These are phyloP conservation scores for Gnetum montanum DNA, from an alignment of 75 land plant genomes.

Conservation along the genomic window DNA sequence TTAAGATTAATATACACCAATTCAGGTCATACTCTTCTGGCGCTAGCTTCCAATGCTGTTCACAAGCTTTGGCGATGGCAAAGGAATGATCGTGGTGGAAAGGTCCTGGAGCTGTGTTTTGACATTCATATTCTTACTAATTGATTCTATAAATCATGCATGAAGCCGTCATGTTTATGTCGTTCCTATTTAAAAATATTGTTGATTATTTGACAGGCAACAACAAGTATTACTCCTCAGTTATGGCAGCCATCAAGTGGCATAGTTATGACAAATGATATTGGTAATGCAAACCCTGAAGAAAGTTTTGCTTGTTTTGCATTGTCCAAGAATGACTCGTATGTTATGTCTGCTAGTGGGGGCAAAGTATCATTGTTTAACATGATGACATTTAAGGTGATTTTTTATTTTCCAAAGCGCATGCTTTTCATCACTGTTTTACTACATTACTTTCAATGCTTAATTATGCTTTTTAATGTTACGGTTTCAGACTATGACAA, in stretches of 20 bases:
- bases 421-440: background rate
- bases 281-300: constrained; percentile 22
- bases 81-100: constrained; percentile 47
- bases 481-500: constrained; percentile 55
- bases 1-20: constrained; percentile 66
- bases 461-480: constrained; percentile 1
- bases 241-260: constrained; percentile 41
- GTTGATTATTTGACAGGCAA: constrained; percentile 30
- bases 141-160: background rate
- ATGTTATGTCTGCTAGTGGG: constrained; percentile 54
- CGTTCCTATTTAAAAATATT: too few species aligned
- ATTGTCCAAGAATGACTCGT: constrained; percentile 53
- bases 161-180: background rate
- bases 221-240: constrained; percentile 28
- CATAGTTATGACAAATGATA: constrained; percentile 39
- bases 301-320: constrained; percentile 43
- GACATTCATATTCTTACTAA: background rate
- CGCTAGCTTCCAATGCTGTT: constrained; percentile 61
- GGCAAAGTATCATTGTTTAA: constrained; percentile 44
- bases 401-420: background rate
- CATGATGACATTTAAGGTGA: constrained; percentile 62
- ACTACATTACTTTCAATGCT: constrained; percentile 3
- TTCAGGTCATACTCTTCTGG: constrained; percentile 51
- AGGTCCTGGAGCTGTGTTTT: constrained; percentile 25
- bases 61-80: constrained; percentile 72